Conservation (phyloP, 345 rosid genomes). For the Excoecaria cochinchinensis region DNA sequence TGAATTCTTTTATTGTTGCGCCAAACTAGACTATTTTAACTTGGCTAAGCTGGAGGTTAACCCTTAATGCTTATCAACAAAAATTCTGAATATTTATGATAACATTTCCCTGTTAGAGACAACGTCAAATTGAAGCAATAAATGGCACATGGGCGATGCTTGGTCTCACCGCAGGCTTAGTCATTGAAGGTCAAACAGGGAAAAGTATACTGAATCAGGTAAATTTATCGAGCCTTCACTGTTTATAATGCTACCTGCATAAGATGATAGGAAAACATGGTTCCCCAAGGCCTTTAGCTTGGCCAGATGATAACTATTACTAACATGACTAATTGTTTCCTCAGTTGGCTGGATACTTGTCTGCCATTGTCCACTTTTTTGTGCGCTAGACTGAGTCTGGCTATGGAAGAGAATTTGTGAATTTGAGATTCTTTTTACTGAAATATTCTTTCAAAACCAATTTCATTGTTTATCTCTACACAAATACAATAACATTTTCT, state of each 20-base stretch:
- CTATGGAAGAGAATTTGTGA: background rate
- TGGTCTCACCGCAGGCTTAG: slow-evolving; percentile 74
- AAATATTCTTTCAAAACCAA: slow-evolving; percentile 1
- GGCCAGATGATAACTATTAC: background rate
- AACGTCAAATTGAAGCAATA: slow-evolving; percentile 80
- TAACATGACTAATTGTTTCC: slow-evolving; percentile 14
- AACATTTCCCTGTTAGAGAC: slow-evolving; percentile 42
- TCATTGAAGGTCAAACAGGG: slow-evolving; percentile 85
- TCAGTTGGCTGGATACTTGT: slow-evolving; percentile 78
- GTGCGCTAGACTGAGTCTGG: slow-evolving; percentile 22
- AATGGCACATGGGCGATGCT: slow-evolving; percentile 95
- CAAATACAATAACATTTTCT: background rate
- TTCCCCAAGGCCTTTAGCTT: background rate
- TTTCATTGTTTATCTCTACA: background rate
- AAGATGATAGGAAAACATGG: background rate
- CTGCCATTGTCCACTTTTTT: slow-evolving; percentile 43
- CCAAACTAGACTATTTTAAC: background rate
- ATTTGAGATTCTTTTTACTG: slow-evolving; percentile 2
- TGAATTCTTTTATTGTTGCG: background rate
- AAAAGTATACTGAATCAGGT: slow-evolving; percentile 70
- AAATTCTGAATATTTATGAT: background rate
- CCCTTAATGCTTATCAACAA: background rate
- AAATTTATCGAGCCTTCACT: background rate
- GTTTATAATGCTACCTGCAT: background rate
- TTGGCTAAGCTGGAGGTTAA: background rate